Evolutionary conservation across 768 basidiomycete genomes (phyloP), one percentile per base, ranked within the genome.

Genomic region (Tephrocybe sp.): DNA sequence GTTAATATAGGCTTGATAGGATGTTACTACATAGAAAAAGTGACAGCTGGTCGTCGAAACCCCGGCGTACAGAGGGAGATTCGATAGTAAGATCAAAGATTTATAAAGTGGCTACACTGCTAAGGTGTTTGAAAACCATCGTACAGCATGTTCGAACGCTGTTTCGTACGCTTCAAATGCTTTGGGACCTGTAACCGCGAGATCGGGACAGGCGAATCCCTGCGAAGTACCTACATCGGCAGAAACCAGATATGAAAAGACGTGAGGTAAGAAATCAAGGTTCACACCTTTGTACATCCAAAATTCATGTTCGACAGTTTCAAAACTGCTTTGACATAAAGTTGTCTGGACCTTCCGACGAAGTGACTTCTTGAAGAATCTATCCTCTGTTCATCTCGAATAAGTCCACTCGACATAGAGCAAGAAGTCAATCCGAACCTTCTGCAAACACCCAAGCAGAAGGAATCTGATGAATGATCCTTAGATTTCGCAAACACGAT

Each of bases 71-170:
- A 26, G 26, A 26, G 26, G 4, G 4, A 26, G 26, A 7, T 26
- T 33, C 19, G 6, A 43, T 4, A 2, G 11, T 9, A 22, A 17
- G 2, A 12, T 32, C 30, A 17, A 12, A 17, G 7, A 26, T 4
- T 26, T 10, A 4, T 23, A 7, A 12, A 14, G 9, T n/a, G 13
- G 5, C 31, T 48, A 64, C 17, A 59, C 56, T 19, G 65, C 56
- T 26, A 72, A 44, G 5, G 69, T 72, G 56, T 75, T 78, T 20
- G 69, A 65, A 55, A 78, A 78, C 78, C 77, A 79, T 17, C 62
- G 60, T 14, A 72, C 68, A 3, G 68, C 69, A 49, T 78, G 72
- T 26, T 72, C 63, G 7, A 76, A 69, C 0, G 75, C 70, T 7
- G 65, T 65, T 56, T 78, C 73, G 38, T 68, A 72, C 0, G 68